A percentile compares a stretch with the other conserved stretches of the same genome.
These are phyloP conservation scores for Candida endomychidarum DNA, from an alignment of 805 yeast genomes.

Conservation along the genomic window DNA sequence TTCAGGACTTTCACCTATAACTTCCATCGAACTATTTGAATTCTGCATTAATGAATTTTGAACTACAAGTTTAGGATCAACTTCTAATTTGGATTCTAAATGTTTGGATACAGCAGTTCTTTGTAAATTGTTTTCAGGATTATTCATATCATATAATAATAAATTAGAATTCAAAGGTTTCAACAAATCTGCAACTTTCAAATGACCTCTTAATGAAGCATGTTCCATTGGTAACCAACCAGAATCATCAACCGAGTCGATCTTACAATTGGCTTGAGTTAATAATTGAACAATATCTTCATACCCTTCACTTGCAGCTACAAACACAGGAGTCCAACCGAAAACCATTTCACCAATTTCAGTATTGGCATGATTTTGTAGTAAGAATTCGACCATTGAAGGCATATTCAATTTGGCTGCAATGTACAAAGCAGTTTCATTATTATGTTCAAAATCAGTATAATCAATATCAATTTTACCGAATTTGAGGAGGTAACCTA, in stretches of 20 bases:
- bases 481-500: constrained; percentile 51
- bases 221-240: constrained; percentile 99
- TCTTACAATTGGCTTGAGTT: constrained; percentile 52
- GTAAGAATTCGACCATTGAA: constrained; percentile 53
- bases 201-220: constrained; percentile 86
- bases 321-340: constrained; percentile 94
- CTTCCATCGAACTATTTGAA: constrained; percentile 34
- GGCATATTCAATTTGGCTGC: constrained; percentile 65
- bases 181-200: constrained; percentile 63
- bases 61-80: constrained; percentile 10
- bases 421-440: constrained; percentile 81
- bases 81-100: constrained; percentile 9
- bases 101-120: constrained; percentile 19
- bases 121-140: constrained; percentile 32
- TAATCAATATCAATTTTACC: constrained; percentile 66
- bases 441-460: constrained; percentile 52
- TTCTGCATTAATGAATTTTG: constrained; percentile 12
- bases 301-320: constrained; percentile 86
- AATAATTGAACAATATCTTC: constrained; percentile 55
- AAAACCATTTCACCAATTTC: constrained; percentile 76
- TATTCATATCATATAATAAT: constrained; percentile 37
- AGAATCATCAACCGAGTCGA: constrained; percentile 65
- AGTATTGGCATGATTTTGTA: constrained; percentile 63
- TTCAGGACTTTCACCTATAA: constrained; percentile 36
- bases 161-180: constrained; percentile 44